Base-by-base conservation (phyloP, 441 rosid species). In the Pelargonium fulgidum region DNA sequence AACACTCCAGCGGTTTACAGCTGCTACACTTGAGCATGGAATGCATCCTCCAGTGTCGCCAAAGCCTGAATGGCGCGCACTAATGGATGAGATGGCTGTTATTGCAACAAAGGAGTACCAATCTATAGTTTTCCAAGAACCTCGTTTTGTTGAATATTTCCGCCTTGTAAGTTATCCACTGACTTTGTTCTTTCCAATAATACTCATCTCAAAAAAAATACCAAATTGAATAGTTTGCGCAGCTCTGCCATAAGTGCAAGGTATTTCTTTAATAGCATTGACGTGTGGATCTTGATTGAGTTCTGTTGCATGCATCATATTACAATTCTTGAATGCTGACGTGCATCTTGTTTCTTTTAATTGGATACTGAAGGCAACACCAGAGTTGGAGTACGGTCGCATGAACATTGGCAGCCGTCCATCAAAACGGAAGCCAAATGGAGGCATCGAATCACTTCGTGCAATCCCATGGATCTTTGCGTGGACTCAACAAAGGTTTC, bases 401-500 rank as follows among this genome's bases (percentile, higher is more conserved):
- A 92, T 94, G 97, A 92, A 92, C 85, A 94, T 94, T 8, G 99
- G 99, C 73, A 94, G 99, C 68, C 89, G 96, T 63, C 97, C 99
- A 73, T 85, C 97, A 2, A 94, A 92, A 82, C 61, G 97, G 68
- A 94, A 90, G 80, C 96, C 96, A 48, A 91, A 93, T 41, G 97
- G 97, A 0, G 99, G 99, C 33, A 94, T 94, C 0, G 94, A 91
- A 78, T 86, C 86, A 61, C 88, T 88, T 16, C 86, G 99, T 72
- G 99, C 99, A 4, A 94, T 94, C 68, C 97, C 98, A 0, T 92
- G 99, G 99, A 92, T 94, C 75, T 94, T 94, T 80, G 97, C 99
- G 5, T 94, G 77, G 96, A 91, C 80, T 93, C 92, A 52, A 96
- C 97, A 0, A 91, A 50, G 58, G 58, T 50, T 50, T 50, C 58